phyloP scores from a whole-genome alignment of 2,329 filamentous ascomycete genomes.

The Blumeriella jaapii region DNA sequence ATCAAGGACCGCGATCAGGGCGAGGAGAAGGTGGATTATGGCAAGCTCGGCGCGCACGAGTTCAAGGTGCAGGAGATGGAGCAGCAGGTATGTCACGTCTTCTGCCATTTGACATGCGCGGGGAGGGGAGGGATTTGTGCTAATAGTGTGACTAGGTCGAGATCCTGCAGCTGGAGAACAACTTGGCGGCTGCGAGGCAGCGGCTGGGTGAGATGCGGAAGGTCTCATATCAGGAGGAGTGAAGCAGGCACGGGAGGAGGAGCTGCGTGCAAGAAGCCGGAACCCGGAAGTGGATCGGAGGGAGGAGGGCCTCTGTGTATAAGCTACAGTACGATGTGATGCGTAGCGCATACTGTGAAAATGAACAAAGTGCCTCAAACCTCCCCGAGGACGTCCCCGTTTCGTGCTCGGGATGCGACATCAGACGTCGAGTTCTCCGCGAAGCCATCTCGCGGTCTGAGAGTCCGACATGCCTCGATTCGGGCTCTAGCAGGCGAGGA shows the following conservation, averaged over 20 bases:
- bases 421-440: too few relatives aligned
- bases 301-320: too few relatives aligned
- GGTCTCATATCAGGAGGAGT: constrained; percentile 27
- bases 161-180: constrained; percentile 90
- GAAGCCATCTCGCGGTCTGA: too few relatives aligned
- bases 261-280: background rate
- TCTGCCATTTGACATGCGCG: background rate
- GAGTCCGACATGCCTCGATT: too few relatives aligned
- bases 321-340: too few relatives aligned
- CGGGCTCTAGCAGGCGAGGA: too few relatives aligned
- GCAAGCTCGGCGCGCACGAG: constrained; percentile 79
- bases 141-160: constrained; percentile 56
- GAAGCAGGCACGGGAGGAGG: background rate
- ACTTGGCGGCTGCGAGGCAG: constrained; percentile 64
- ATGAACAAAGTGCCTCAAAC: too few relatives aligned
- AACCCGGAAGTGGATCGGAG: too few relatives aligned
- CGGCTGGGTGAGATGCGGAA: constrained; percentile 85
- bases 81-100: constrained; percentile 64
- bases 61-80: constrained; percentile 99
- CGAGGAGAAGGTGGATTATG: constrained; percentile 79
- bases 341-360: too few relatives aligned
- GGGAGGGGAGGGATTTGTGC: constrained; percentile 1
- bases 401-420: too few relatives aligned
- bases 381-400: too few relatives aligned
- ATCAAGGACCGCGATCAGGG: constrained; percentile 78